Conservation (phyloP, 257 asterid species). For the Anisodus tanguticus region DNA sequence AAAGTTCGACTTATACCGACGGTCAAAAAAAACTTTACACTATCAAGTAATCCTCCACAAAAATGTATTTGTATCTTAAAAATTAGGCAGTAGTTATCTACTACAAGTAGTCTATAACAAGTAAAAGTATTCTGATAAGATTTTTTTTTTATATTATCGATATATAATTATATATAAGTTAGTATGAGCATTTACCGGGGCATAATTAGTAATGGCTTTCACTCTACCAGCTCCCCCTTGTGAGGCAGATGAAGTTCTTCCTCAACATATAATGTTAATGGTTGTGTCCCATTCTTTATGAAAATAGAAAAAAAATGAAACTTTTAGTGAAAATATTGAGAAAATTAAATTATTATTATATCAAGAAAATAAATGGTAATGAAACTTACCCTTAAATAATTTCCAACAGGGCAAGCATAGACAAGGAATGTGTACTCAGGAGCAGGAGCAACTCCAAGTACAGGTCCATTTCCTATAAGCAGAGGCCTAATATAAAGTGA, state of each 20-base stretch:
- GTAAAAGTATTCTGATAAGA: too few relatives aligned
- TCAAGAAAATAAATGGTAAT: neutral
- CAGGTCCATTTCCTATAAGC: conserved; percentile 79
- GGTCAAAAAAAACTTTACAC: too few relatives aligned
- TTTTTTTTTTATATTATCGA: too few relatives aligned
- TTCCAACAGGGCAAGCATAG: conserved; percentile 89
- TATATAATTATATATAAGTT: neutral
- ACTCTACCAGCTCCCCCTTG: conserved; percentile 88
- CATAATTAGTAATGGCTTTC: conserved; percentile 79
- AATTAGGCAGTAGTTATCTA: too few relatives aligned
- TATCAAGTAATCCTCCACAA: too few relatives aligned
- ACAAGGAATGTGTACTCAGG: conserved; percentile 78
- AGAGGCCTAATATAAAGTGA: conserved; percentile 82
- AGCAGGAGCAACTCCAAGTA: conserved; percentile 76
- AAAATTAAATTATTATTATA: neutral
- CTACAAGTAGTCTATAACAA: too few relatives aligned
- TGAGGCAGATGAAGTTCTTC: conserved; percentile 67
- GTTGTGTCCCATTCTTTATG: conserved; percentile 59
- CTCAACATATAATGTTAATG: conserved; percentile 68
- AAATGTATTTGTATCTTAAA: too few relatives aligned
- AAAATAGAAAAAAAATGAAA: neutral
- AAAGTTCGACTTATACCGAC: too few relatives aligned
- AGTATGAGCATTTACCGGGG: conserved; percentile 52
- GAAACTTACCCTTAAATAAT: conserved; percentile 70
- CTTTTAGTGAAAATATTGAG: neutral